Percentiles rank a stretch among this genome's conserved stretches.
Conservation (phyloP, 2,329 filamentous ascomycete species). For the Meredithiella fracta region DNA sequence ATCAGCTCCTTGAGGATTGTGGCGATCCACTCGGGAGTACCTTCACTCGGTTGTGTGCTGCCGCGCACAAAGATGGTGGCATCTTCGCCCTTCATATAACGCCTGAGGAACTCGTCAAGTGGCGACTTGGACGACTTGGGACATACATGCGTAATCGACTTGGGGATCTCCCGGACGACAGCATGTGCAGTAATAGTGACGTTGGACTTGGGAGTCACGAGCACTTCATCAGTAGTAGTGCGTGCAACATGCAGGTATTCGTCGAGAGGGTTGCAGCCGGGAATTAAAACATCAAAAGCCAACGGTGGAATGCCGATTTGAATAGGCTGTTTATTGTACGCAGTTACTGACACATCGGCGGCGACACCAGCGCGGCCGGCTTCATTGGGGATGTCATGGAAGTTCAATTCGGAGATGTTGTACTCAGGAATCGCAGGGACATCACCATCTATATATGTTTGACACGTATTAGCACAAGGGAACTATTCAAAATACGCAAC, state of each 20-base stretch:
- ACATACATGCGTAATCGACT: conserved; percentile 54
- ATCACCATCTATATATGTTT: conserved; percentile 39
- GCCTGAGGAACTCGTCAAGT: conserved; percentile 62
- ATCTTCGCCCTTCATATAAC: conserved; percentile 65
- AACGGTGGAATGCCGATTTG: conserved; percentile 62
- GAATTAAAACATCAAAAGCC: conserved; percentile 69
- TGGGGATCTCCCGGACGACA: conserved; percentile 55
- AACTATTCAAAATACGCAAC: conserved; percentile 14
- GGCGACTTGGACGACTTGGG: conserved; percentile 66
- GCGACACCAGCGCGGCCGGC: conserved; percentile 49
- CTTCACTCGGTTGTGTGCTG: conserved; percentile 44
- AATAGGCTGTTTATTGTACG: conserved; percentile 65
- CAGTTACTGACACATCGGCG: conserved; percentile 57
- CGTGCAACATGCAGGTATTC: conserved; percentile 64
- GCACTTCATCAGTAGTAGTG: conserved; percentile 49
- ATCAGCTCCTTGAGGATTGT: conserved; percentile 68
- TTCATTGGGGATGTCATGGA: conserved; percentile 49
- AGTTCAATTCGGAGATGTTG: conserved; percentile 64
- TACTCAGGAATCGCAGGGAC: conserved; percentile 67
- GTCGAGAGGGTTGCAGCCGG: conserved; percentile 58
- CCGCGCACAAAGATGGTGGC: conserved; percentile 74
- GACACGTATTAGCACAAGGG: conserved; percentile 19
- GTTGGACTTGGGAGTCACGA: conserved; percentile 50
- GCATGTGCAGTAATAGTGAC: conserved; percentile 56
- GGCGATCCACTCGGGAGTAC: conserved; percentile 64